Evolutionary conservation across 495 filamentous ascomycete species (phyloP).

Genomic region (Xanthoparmelia taractica): DNA sequence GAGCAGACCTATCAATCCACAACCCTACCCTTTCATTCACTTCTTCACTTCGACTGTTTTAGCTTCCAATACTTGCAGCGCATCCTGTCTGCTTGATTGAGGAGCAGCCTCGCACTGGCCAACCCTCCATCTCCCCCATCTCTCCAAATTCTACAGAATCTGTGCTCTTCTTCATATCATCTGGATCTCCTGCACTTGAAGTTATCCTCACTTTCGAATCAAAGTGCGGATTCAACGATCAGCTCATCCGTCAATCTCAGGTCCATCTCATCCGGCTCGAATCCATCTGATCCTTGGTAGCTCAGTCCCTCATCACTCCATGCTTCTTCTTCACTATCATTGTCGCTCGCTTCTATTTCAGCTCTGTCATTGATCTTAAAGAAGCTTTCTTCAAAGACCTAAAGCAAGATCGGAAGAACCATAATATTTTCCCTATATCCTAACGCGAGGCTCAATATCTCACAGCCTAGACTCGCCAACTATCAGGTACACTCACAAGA

Average conservation of each 20-base stretch:
- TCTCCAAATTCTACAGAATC: not conserved
- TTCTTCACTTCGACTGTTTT: not conserved
- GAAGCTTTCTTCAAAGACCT: not conserved
- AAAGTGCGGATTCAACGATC: not conserved
- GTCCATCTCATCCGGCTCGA: no score
- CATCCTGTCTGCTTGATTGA: not conserved
- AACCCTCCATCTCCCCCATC: not conserved
- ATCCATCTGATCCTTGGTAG: no score
- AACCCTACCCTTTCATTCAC: not conserved
- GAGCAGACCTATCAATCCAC: not conserved
- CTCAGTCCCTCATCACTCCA: not conserved
- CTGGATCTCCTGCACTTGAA: not conserved
- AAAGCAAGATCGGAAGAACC: not conserved
- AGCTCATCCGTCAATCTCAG: not conserved
- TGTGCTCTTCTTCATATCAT: not conserved
- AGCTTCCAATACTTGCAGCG: not conserved
- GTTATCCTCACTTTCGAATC: not conserved
- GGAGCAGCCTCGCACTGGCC: not conserved
- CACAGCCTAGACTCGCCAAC: not conserved
- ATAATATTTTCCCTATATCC: no score
- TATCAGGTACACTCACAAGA: not conserved
- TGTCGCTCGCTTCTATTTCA: not conserved
- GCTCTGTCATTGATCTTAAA: not conserved
- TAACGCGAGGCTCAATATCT: not conserved
- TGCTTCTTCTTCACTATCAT: not conserved